These are phyloP conservation scores for Penicillium sp. DNA, from an alignment of 2,329 filamentous ascomycete species.

Conservation along the genomic window DNA sequence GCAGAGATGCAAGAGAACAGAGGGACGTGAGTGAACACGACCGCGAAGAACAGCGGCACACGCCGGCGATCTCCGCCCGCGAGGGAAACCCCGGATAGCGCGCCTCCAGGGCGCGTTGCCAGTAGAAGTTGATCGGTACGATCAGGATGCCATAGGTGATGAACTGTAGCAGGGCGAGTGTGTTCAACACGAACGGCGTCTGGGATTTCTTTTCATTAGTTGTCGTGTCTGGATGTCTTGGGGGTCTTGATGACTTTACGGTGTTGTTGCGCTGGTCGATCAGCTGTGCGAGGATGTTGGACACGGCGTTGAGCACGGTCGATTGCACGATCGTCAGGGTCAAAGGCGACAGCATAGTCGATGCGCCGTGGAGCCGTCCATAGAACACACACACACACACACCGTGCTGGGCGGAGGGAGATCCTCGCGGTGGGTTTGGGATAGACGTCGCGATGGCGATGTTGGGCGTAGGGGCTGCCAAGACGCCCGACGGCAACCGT, in stretches of 20 bases:
- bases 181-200: constrained; percentile 62
- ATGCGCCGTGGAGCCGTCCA: constrained; percentile 6
- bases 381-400: no score
- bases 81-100: constrained; percentile 65
- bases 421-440: no score
- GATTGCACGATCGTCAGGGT: constrained; percentile 38
- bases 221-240: neutral
- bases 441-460: no score
- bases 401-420: no score
- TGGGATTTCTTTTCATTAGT: constrained; percentile 29
- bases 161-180: constrained; percentile 71
- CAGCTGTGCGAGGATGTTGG: constrained; percentile 40
- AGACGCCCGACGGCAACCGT: neutral
- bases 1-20: constrained; percentile 13
- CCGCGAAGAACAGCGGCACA: constrained; percentile 9
- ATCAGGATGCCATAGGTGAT: constrained; percentile 68
- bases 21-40: constrained; percentile 8
- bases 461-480: neutral
- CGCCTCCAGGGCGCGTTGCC: constrained; percentile 77
- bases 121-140: constrained; percentile 79
- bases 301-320: constrained; percentile 38
- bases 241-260: constrained; percentile 23
- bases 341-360: constrained; percentile 30
- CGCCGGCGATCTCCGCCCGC: constrained; percentile 17
- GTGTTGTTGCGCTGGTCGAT: constrained; percentile 38